phyloP scores from a whole-genome alignment of 164 flowering plant species.

The Malania oleifera region DNA sequence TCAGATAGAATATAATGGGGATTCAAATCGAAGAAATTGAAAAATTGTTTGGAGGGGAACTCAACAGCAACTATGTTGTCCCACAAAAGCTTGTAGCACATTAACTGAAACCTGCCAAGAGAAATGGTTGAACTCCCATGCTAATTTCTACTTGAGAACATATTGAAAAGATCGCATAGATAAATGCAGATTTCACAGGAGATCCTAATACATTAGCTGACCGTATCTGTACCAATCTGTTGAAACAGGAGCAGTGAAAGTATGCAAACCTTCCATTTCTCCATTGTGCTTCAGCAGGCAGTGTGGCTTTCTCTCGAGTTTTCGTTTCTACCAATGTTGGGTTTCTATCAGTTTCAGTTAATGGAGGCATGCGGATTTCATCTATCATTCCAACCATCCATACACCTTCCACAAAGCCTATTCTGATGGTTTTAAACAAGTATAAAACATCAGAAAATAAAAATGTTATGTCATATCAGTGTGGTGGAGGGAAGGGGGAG shows the following conservation, averaged over 20 bases:
- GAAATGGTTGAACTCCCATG: not conserved
- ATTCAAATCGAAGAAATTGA: slow-evolving; percentile 53
- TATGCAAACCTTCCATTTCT: slow-evolving; percentile 73
- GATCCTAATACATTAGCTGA: not conserved
- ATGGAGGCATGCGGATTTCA: slow-evolving; percentile 65
- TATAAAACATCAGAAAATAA: not conserved
- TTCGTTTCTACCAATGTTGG: slow-evolving; percentile 70
- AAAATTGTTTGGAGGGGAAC: slow-evolving; percentile 51
- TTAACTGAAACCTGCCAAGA: slow-evolving; percentile 73
- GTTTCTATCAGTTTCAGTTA: slow-evolving; percentile 21
- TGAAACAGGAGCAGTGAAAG: not conserved
- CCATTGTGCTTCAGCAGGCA: slow-evolving; percentile 71
- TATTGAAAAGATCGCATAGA: no score
- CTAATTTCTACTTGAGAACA: no score
- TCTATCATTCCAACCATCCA: slow-evolving; percentile 86
- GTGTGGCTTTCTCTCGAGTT: slow-evolving; percentile 55
- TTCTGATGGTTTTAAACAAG: slow-evolving; percentile 28
- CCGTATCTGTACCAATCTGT: no score
- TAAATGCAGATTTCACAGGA: no score
- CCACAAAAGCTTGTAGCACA: slow-evolving; percentile 90
- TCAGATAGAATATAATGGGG: slow-evolving; percentile 44
- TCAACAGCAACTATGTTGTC: slow-evolving; percentile 48
- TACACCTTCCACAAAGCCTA: slow-evolving; percentile 60
- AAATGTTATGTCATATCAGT: no score
- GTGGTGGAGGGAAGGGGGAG: no score